phyloP scores from a whole-genome alignment of 345 rosid genomes.

The Eucalyptus erythrocorys region DNA sequence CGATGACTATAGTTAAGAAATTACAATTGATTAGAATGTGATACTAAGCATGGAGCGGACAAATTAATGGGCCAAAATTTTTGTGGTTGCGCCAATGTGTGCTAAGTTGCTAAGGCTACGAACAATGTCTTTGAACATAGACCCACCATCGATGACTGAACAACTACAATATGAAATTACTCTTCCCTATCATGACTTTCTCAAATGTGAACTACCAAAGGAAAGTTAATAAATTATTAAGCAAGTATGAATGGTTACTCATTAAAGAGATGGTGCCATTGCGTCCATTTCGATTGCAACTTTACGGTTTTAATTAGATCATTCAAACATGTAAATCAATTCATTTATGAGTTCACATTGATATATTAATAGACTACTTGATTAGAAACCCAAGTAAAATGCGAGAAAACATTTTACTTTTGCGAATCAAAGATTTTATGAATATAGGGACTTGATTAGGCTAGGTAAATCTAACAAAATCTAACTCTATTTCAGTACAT shows the following conservation, averaged over 20 bases:
- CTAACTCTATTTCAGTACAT: no score
- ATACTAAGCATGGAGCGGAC: background rate
- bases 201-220: background rate
- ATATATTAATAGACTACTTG: no score
- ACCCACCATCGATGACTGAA: background rate
- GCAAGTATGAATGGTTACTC: rapidly evolving
- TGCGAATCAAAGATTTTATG: no score
- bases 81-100: background rate
- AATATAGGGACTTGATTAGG: no score
- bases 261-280: no score
- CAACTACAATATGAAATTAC: background rate
- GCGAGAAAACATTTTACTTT: no score
- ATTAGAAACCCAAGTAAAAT: no score
- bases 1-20: background rate
- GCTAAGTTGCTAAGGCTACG: background rate
- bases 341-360: rapidly evolving
- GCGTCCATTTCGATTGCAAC: background rate
- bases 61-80: background rate
- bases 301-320: no score
- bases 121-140: background rate
- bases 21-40: no score
- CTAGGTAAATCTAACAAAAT: no score
- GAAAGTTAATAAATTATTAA: background rate
- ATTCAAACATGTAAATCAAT: no score
- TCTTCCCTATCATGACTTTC: background rate